Percentiles rank a stretch among this genome's conserved stretches.
Conservation (phyloP, 345 rosid species). For the Eucalyptus rudis region DNA sequence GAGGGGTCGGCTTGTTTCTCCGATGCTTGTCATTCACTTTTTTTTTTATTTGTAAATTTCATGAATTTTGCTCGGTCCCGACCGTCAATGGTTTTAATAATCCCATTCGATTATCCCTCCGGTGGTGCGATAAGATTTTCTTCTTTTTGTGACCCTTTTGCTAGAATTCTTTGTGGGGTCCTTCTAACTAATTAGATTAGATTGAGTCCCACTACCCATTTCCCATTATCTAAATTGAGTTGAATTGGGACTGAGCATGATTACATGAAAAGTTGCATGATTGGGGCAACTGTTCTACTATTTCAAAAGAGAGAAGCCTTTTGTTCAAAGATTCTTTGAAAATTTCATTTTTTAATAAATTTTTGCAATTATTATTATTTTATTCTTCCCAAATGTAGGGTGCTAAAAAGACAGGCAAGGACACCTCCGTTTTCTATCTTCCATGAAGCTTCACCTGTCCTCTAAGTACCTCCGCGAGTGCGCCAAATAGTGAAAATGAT, state of each 20-base stretch:
- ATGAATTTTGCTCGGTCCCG: neutral
- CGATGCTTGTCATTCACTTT: neutral
- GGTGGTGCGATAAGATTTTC: neutral
- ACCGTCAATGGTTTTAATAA: neutral
- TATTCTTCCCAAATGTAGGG: neutral
- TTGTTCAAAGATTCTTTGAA: neutral
- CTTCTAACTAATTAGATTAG: neutral
- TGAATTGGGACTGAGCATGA: neutral
- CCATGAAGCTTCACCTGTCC: neutral
- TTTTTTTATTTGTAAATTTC: neutral
- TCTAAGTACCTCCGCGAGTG: neutral
- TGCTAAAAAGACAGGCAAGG: neutral
- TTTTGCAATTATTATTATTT: neutral
- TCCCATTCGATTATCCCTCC: neutral
- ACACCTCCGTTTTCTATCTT: neutral
- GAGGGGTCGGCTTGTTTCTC: neutral
- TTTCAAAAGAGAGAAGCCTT: neutral
- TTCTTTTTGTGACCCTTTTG: neutral
- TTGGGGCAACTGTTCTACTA: neutral
- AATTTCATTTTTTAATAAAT: neutral
- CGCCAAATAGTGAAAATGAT: neutral
- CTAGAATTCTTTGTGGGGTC: neutral
- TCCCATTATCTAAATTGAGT: neutral
- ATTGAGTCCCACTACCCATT: neutral
- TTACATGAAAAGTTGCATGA: neutral